These are phyloP conservation scores for Xylaria sp. DNA, from an alignment of 2,329 filamentous ascomycete genomes.

Conservation along the genomic window DNA sequence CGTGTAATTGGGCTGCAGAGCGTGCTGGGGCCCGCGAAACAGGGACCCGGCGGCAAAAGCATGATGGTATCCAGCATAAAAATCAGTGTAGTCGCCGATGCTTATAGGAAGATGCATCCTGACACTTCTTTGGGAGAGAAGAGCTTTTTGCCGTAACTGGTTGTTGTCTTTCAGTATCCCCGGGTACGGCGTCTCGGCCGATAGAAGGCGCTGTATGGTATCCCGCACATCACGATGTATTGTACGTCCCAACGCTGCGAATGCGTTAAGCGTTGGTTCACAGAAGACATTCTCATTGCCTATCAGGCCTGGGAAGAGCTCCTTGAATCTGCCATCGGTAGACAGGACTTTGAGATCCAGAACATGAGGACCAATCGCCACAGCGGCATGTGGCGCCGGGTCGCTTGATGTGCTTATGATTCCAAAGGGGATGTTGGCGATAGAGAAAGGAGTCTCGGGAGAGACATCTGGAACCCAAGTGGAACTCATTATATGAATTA, in stretches of 20 bases:
- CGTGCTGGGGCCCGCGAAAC: conserved; percentile 78
- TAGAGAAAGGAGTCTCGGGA: conserved; percentile 68
- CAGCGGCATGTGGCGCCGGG: conserved; percentile 69
- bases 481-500: conserved; percentile 39
- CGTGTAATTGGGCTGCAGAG: conserved; percentile 83
- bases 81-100: conserved; percentile 87
- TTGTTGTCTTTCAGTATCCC: conserved; percentile 72
- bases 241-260: conserved; percentile 76
- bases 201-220: conserved; percentile 75
- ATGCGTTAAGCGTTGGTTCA: conserved; percentile 75
- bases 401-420: conserved; percentile 75
- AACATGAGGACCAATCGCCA: conserved; percentile 78
- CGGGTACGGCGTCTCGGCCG: conserved; percentile 67
- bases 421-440: conserved; percentile 86
- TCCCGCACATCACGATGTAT: conserved; percentile 75
- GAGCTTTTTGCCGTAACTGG: conserved; percentile 64
- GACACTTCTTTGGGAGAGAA: conserved; percentile 69
- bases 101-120: conserved; percentile 78
- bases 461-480: conserved; percentile 51
- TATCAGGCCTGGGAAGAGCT: conserved; percentile 56
- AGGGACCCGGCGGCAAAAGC: conserved; percentile 75
- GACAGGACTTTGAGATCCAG: conserved; percentile 70
- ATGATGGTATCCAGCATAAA: conserved; percentile 84
- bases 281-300: conserved; percentile 71
- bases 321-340: conserved; percentile 36